These are phyloP conservation scores for Colletotrichum brevisporum DNA, from an alignment of 2,329 filamentous ascomycete species.

Conservation along the genomic window DNA sequence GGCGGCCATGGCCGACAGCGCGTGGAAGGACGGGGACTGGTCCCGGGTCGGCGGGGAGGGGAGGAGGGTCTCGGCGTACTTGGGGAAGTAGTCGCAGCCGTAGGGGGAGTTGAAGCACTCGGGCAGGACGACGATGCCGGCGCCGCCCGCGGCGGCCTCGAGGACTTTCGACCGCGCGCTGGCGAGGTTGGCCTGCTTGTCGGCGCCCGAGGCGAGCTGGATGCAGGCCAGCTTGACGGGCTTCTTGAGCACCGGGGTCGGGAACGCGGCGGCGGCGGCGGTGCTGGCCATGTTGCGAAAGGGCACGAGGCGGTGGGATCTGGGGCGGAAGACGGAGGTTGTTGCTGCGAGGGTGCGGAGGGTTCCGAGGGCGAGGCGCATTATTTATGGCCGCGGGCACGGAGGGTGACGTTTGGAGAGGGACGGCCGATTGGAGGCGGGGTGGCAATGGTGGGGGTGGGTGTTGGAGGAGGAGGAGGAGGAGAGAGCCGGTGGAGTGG, in stretches of 20 bases:
- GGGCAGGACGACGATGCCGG: constrained; percentile 90
- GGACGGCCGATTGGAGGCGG: background rate
- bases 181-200: constrained; percentile 88
- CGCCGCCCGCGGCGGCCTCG: constrained; percentile 81
- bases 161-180: constrained; percentile 87
- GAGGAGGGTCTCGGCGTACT: constrained; percentile 89
- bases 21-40: constrained; percentile 87
- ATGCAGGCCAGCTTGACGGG: constrained; percentile 85
- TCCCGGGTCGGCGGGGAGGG: constrained; percentile 80
- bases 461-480: background rate
- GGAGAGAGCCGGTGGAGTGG: background rate
- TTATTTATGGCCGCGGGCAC: constrained; percentile 1
- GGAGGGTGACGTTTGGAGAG: constrained; percentile 25
- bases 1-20: constrained; percentile 82
- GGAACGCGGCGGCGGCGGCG: constrained; percentile 25
- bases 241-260: constrained; percentile 74
- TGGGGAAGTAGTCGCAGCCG: constrained; percentile 89
- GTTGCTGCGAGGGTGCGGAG: constrained; percentile 8
- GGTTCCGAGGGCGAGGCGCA: constrained; percentile 34
- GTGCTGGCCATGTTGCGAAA: constrained; percentile 43
- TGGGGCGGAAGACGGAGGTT: background rate
- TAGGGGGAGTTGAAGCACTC: constrained; percentile 99
- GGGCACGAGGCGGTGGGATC: constrained; percentile 24
- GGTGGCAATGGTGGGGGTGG: constrained; percentile 10
- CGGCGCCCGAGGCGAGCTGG: constrained; percentile 83